phyloP scores from a whole-genome alignment of 192 early-diverging fungal genomes.

The Backusella liffmaniae region DNA sequence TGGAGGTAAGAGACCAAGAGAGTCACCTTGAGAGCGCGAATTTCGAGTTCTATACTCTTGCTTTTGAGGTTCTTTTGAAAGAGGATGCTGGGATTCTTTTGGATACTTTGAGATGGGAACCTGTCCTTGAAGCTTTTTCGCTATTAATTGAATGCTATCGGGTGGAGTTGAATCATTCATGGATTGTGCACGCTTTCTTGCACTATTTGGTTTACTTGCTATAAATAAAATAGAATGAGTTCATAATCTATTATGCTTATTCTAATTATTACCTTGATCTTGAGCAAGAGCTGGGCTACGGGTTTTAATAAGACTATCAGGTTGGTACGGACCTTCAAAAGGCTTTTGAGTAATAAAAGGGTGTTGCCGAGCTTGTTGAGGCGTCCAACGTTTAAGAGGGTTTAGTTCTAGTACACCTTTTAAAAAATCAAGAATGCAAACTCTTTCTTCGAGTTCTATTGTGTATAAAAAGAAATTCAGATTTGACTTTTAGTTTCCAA shows the following conservation, averaged over 20 bases:
- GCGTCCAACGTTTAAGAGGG: constrained; percentile 92
- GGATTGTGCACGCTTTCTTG: background rate
- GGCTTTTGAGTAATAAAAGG: constrained; percentile 94
- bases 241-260: background rate
- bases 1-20: constrained; percentile 15
- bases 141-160: constrained; percentile 7
- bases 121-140: background rate
- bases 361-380: constrained; percentile 91
- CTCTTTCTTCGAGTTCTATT: constrained; percentile 66
- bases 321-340: constrained; percentile 68
- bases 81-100: background rate
- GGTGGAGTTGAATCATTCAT: constrained; percentile 12
- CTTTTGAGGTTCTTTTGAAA: background rate
- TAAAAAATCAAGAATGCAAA: constrained; percentile 88
- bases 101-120: constrained; percentile 8
- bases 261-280: background rate
- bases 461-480: background rate
- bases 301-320: constrained; percentile 21
- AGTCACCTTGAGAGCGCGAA: constrained; percentile 20
- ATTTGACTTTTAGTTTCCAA: background rate
- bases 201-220: background rate
- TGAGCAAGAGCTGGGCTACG: background rate
- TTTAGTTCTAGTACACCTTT: constrained; percentile 85
- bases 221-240: background rate
- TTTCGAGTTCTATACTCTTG: constrained; percentile 18